Evolutionary conservation across 192 early-diverging fungal genomes (phyloP).

Genomic region (Mortierella claussenii): DNA sequence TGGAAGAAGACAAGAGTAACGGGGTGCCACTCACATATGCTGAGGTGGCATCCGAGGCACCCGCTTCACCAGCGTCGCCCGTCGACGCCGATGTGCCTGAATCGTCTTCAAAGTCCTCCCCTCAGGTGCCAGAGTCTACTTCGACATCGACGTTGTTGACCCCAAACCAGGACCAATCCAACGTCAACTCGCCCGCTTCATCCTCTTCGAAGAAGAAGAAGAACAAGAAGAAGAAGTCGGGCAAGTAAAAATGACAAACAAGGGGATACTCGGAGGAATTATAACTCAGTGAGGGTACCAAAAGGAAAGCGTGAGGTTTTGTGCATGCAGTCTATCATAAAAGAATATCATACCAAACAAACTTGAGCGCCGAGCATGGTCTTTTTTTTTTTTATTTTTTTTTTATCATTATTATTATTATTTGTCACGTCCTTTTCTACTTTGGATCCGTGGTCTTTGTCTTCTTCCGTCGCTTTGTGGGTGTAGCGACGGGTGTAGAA

Average conservation of each 20-base stretch:
- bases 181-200: slow-evolving; percentile 1
- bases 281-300: too few species aligned
- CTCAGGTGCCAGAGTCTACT: slow-evolving; percentile 8
- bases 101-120: background rate
- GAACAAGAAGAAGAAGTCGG: slow-evolving; percentile 49
- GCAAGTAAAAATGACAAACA: slow-evolving; percentile 32
- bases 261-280: too few species aligned
- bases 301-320: too few species aligned
- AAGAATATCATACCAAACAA: background rate
- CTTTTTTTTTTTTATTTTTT: background rate
- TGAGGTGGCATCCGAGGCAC: background rate
- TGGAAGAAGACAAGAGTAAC: background rate
- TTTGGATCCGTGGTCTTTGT: slow-evolving; percentile 34
- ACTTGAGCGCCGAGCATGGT: background rate
- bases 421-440: background rate
- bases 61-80: background rate
- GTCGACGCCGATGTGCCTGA: background rate
- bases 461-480: slow-evolving; percentile 43
- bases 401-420: background rate
- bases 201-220: slow-evolving; percentile 34
- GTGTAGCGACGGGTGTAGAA: slow-evolving; percentile 29
- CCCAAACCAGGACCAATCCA: background rate
- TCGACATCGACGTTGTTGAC: slow-evolving; percentile 7
- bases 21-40: too few species aligned
- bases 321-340: background rate